phyloP scores from a whole-genome alignment of 2,329 filamentous ascomycete species.

The Phaeophleospora eucalypticola region DNA sequence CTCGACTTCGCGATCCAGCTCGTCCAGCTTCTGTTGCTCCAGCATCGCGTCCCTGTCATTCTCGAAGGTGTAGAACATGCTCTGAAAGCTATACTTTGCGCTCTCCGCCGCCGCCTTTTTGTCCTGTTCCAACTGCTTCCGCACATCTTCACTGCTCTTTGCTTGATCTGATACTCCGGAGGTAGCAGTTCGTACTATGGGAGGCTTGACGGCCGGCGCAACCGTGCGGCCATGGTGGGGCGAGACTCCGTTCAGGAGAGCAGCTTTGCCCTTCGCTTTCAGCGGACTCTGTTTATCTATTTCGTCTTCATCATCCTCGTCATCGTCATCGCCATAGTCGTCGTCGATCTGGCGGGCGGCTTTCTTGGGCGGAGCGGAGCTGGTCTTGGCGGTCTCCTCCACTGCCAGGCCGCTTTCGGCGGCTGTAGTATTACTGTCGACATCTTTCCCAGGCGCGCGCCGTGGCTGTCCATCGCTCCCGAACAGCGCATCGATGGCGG shows the following conservation, averaged over 20 bases:
- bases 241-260: constrained; percentile 54
- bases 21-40: constrained; percentile 93
- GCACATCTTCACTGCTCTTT: constrained; percentile 78
- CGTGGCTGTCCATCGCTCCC: constrained; percentile 37
- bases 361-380: constrained; percentile 61
- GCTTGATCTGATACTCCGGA: constrained; percentile 51
- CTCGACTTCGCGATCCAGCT: constrained; percentile 92
- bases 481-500: constrained; percentile 74
- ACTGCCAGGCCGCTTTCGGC: constrained; percentile 8
- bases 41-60: constrained; percentile 95
- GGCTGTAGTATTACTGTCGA: constrained; percentile 9
- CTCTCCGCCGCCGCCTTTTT: constrained; percentile 87
- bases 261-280: constrained; percentile 50
- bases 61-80: constrained; percentile 90
- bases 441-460: constrained; percentile 23
- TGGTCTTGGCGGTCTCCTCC: constrained; percentile 41
- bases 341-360: constrained; percentile 74
- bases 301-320: constrained; percentile 51
- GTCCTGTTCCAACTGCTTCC: constrained; percentile 87
- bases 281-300: constrained; percentile 45
- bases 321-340: constrained; percentile 80
- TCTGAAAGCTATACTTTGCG: constrained; percentile 85
- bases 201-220: constrained; percentile 60
- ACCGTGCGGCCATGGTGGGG: constrained; percentile 66
- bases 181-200: constrained; percentile 53